Evolutionary conservation across 1,139 yeast species (phyloP).

Genomic region (Wickerhamomyces sp.): DNA sequence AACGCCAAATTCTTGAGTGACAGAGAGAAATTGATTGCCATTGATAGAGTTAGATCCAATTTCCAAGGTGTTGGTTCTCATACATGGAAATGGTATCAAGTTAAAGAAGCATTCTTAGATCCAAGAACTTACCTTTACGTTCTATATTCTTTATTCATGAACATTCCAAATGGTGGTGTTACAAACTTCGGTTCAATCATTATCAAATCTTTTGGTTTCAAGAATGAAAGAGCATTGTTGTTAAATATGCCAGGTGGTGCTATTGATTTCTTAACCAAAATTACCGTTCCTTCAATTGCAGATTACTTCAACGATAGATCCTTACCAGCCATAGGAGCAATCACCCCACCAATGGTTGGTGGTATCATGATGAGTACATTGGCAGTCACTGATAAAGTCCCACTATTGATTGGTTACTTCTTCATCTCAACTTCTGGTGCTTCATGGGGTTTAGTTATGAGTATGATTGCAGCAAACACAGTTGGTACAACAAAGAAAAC

Average conservation of each 20-base stretch:
- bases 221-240: constrained; percentile 35
- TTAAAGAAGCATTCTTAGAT: constrained; percentile 38
- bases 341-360: too few relatives aligned
- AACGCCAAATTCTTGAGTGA: constrained; percentile 16
- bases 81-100: constrained; percentile 48
- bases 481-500: too few relatives aligned
- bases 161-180: constrained; percentile 29
- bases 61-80: constrained; percentile 54
- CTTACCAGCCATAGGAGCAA: too few relatives aligned
- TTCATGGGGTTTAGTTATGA: too few relatives aligned
- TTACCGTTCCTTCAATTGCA: background rate
- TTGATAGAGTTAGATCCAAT: constrained; percentile 44
- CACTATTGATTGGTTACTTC: too few relatives aligned
- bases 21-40: constrained; percentile 47
- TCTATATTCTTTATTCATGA: constrained; percentile 10
- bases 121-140: constrained; percentile 39
- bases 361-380: too few relatives aligned
- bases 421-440: too few relatives aligned
- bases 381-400: too few relatives aligned
- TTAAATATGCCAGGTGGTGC: constrained; percentile 38
- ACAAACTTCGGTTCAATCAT: constrained; percentile 29
- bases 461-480: too few relatives aligned
- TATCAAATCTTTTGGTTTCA: constrained; percentile 33
- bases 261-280: constrained; percentile 26
- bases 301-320: too few relatives aligned